These are phyloP conservation scores for Phascolomyces articulosus DNA, from an alignment of 371 early-diverging fungal species.

Conservation along the genomic window DNA sequence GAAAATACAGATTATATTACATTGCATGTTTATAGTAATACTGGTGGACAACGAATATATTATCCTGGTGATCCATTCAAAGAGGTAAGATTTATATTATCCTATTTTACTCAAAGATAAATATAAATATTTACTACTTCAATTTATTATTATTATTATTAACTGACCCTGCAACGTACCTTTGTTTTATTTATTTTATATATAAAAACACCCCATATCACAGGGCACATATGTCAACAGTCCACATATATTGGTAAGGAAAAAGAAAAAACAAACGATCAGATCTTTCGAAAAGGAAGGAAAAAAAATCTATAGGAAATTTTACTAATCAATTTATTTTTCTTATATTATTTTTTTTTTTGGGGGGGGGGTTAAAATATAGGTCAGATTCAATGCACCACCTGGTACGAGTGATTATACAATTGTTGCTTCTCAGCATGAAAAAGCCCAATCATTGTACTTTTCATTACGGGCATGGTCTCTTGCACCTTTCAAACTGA, in stretches of 20 bases:
- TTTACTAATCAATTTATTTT: too few species aligned
- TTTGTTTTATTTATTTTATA: too few species aligned
- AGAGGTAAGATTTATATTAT: too few species aligned
- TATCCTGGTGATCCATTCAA: constrained; percentile 76
- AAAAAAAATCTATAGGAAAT: too few species aligned
- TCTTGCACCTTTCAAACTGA: constrained; percentile 65
- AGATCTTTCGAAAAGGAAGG: too few species aligned
- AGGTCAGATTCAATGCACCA: constrained; percentile 71
- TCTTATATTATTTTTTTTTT: constrained; percentile 9
- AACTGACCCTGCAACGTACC: too few species aligned
- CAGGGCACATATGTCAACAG: constrained; percentile 85
- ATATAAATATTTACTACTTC: too few species aligned
- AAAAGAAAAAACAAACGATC: background rate
- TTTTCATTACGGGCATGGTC: constrained; percentile 79
- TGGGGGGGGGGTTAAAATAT: background rate
- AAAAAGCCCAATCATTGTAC: constrained; percentile 68
- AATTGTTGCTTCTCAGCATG: constrained; percentile 81
- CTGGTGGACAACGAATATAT: constrained; percentile 73
- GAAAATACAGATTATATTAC: constrained; percentile 87
- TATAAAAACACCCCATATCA: too few species aligned
- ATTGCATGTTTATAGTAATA: constrained; percentile 76
- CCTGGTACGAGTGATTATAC: constrained; percentile 68
- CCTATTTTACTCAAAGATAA: too few species aligned
- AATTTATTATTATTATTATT: too few species aligned
- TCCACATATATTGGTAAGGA: constrained; percentile 75